phyloP scores from a whole-genome alignment of 768 basidiomycete species.

The Tylopilus sp. region DNA sequence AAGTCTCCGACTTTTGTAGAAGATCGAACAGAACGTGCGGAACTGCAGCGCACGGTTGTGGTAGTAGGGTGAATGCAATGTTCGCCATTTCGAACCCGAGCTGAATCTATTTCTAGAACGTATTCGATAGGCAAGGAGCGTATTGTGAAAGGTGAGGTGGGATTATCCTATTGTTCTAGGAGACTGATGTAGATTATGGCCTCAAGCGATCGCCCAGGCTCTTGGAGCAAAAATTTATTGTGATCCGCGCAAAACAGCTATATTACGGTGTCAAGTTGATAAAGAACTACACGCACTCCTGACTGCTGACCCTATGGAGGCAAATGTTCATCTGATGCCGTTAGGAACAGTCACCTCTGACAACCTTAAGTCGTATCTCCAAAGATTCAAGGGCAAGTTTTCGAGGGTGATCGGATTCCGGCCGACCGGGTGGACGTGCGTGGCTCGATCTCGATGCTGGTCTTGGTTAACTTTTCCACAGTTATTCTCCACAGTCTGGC shows the following conservation, averaged over 20 bases:
- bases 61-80: slow-evolving; percentile 61
- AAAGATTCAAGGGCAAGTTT: slow-evolving; percentile 69
- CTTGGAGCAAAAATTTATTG: slow-evolving; percentile 84
- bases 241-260: slow-evolving; percentile 77
- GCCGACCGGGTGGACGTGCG: slow-evolving; percentile 96
- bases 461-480: slow-evolving; percentile 26
- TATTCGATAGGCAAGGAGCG: slow-evolving; percentile 98
- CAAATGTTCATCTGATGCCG: slow-evolving; percentile 83
- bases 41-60: slow-evolving; percentile 51
- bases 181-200: background rate
- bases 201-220: slow-evolving; percentile 77
- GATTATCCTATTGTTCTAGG: background rate
- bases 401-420: slow-evolving; percentile 76
- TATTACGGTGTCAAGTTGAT: slow-evolving; percentile 83
- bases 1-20: slow-evolving; percentile 24
- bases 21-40: slow-evolving; percentile 31
- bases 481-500: slow-evolving; percentile 65
- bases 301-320: slow-evolving; percentile 70
- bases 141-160: slow-evolving; percentile 81
- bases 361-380: slow-evolving; percentile 70
- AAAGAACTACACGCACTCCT: slow-evolving; percentile 75
- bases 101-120: slow-evolving; percentile 50
- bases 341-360: slow-evolving; percentile 74
- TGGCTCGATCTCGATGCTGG: slow-evolving; percentile 6
- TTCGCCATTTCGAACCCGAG: background rate